Evolutionary conservation across 2,329 filamentous ascomycete species (phyloP).

Genomic region (Tympanopsis confertula): DNA sequence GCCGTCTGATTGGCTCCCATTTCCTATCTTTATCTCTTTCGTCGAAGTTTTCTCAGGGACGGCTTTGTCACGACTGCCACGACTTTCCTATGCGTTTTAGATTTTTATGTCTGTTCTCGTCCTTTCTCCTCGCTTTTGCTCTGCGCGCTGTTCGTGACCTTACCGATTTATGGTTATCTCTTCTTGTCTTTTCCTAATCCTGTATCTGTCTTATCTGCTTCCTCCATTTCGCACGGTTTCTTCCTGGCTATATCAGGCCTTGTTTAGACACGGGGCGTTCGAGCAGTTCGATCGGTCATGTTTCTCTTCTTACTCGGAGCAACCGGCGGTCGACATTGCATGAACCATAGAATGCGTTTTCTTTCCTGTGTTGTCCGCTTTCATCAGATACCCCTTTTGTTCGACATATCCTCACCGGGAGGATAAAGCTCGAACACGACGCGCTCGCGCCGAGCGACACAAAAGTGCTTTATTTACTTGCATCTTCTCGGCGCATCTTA

Average conservation of each 20-base stretch:
- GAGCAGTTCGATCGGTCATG: conserved; percentile 20
- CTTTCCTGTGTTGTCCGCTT: conserved; percentile 27
- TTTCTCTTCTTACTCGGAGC: conserved; percentile 13
- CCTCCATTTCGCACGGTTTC: conserved; percentile 6
- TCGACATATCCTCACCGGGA: no score
- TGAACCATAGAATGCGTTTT: conserved; percentile 37
- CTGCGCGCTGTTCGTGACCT: background rate
- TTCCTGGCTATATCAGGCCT: conserved; percentile 8
- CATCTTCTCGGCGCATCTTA: conserved; percentile 6
- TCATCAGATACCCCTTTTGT: conserved; percentile 31
- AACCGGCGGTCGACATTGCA: conserved; percentile 10
- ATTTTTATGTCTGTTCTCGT: conserved; percentile 7
- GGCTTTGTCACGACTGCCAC: conserved; percentile 31
- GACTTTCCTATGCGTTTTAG: conserved; percentile 20
- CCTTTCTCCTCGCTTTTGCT: conserved; percentile 3
- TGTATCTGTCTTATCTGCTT: conserved; percentile 2
- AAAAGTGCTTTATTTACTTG: conserved; percentile 24
- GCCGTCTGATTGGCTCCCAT: conserved; percentile 21
- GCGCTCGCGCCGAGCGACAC: conserved; percentile 23
- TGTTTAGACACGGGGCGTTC: conserved; percentile 19
- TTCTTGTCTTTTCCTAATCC: background rate
- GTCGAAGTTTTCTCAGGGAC: conserved; percentile 18
- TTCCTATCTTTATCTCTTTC: conserved; percentile 16
- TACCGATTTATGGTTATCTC: background rate
- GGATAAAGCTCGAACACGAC: no score